phyloP scores from a whole-genome alignment of 2,329 filamentous ascomycete species.

The Shiraia bambusicola region DNA sequence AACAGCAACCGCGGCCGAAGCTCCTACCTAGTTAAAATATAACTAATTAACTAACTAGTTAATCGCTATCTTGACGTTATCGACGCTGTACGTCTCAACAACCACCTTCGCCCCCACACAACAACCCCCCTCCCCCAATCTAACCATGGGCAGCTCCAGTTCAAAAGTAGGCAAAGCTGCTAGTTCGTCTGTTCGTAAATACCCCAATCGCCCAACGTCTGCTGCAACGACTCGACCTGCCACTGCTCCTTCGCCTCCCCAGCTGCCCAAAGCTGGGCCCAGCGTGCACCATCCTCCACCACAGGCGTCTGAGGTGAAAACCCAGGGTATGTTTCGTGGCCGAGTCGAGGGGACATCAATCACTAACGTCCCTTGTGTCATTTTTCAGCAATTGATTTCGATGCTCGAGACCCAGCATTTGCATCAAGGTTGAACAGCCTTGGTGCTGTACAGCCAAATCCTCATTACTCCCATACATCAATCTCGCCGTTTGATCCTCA shows the following conservation, averaged over 20 bases:
- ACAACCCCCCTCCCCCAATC: slow-evolving; percentile 8
- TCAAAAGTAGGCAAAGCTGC: slow-evolving; percentile 58
- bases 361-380: not conserved
- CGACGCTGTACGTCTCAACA: slow-evolving; percentile 27
- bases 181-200: slow-evolving; percentile 55
- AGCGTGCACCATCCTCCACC: slow-evolving; percentile 45
- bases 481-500: slow-evolving; percentile 47
- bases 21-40: slow-evolving; percentile 15
- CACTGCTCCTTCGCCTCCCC: slow-evolving; percentile 31
- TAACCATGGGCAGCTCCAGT: slow-evolving; percentile 58
- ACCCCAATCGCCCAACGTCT: slow-evolving; percentile 53
- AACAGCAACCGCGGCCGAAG: slow-evolving; percentile 9
- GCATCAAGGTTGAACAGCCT: slow-evolving; percentile 75
- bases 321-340: slow-evolving; percentile 37
- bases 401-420: slow-evolving; percentile 64
- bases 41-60: too few species aligned
- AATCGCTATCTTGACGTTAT: slow-evolving; percentile 26
- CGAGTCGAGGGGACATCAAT: not conserved
- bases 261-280: slow-evolving; percentile 40
- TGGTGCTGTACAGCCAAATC: slow-evolving; percentile 60
- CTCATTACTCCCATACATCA: slow-evolving; percentile 58
- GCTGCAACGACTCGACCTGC: slow-evolving; percentile 34
- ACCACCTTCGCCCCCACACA: slow-evolving; percentile 12
- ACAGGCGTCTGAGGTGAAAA: slow-evolving; percentile 42
- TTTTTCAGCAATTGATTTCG: slow-evolving; percentile 58